phyloP scores from a whole-genome alignment of 1,139 yeast species.

The Yamadazyma diospyri region DNA sequence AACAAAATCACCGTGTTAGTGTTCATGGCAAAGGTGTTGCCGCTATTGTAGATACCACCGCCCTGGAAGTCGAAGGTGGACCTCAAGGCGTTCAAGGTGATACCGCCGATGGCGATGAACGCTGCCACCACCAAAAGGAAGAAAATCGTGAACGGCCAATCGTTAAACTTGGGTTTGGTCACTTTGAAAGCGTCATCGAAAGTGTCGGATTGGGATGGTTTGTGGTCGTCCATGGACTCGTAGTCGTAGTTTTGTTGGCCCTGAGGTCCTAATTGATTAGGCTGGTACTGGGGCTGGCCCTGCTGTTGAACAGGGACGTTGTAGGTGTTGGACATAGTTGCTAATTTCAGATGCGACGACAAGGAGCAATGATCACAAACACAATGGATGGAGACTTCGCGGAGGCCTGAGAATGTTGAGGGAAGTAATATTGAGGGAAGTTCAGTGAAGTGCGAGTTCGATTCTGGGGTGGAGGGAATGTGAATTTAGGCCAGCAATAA shows the following conservation, averaged over 20 bases:
- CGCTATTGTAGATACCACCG: conserved; percentile 57
- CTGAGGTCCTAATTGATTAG: neutral
- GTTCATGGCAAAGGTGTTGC: conserved; percentile 55
- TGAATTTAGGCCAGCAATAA: too few relatives aligned
- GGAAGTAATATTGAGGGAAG: too few relatives aligned
- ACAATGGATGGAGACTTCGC: too few relatives aligned
- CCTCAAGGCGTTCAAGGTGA: conserved; percentile 64
- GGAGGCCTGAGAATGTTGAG: too few relatives aligned
- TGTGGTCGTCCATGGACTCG: conserved; percentile 24
- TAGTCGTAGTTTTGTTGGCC: conserved; percentile 18
- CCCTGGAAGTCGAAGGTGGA: conserved; percentile 55
- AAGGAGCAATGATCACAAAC: too few relatives aligned
- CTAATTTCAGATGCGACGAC: conserved; percentile 5
- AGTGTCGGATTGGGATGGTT: conserved; percentile 31
- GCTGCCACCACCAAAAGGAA: conserved; percentile 63
- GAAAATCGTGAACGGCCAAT: conserved; percentile 66
- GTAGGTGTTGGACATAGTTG: conserved; percentile 2
- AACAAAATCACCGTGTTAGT: conserved; percentile 72
- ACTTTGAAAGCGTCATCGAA: conserved; percentile 69
- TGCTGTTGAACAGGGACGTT: conserved; percentile 15
- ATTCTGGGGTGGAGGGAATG: too few relatives aligned
- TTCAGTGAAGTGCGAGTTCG: too few relatives aligned
- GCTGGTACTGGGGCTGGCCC: conserved; percentile 3
- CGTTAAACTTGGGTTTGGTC: conserved; percentile 65
- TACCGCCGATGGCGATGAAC: conserved; percentile 67